Percentiles rank a stretch among this genome's conserved stretches.
phyloP scores from a whole-genome alignment of 78 protist species.

The Dictyostelium intermedium region DNA sequence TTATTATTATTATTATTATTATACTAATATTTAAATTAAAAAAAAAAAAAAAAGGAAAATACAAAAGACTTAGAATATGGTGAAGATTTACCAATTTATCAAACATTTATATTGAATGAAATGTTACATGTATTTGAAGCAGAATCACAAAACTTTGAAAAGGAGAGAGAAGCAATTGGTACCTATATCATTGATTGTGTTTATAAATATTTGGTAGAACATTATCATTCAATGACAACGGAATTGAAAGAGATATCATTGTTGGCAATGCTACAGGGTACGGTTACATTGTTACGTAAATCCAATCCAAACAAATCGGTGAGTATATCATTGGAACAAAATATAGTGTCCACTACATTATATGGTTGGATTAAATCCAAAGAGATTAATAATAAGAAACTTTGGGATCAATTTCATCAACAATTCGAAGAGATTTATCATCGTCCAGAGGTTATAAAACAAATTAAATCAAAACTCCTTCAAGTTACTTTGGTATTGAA shows the following conservation, averaged over 20 bases:
- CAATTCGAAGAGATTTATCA: conserved; percentile 47
- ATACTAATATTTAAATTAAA: neutral
- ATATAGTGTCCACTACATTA: conserved; percentile 51
- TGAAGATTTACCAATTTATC: conserved; percentile 42
- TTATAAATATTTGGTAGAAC: conserved; percentile 37
- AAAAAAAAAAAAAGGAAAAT: neutral
- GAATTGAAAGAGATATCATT: conserved; percentile 30
- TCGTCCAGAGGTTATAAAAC: conserved; percentile 64
- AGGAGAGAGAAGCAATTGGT: conserved; percentile 61
- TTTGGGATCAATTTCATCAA: conserved; percentile 32
- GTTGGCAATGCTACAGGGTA: conserved; percentile 45
- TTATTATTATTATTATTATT: neutral
- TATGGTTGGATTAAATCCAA: conserved; percentile 66
- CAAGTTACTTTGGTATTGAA: conserved; percentile 30
- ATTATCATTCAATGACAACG: neutral
- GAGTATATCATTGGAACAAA: conserved; percentile 26
- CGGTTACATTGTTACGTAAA: conserved; percentile 13
- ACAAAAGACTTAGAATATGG: conserved; percentile 47
- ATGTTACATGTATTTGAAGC: conserved; percentile 55
- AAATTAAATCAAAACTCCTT: conserved; percentile 5
- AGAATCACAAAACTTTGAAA: conserved; percentile 40
- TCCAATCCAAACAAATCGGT: conserved; percentile 63
- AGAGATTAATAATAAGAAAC: conserved; percentile 2
- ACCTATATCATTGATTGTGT: conserved; percentile 17
- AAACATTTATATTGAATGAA: conserved; percentile 60